Base-by-base conservation (phyloP, 163 green algal genomes). In the Chloroidium sp. region DNA sequence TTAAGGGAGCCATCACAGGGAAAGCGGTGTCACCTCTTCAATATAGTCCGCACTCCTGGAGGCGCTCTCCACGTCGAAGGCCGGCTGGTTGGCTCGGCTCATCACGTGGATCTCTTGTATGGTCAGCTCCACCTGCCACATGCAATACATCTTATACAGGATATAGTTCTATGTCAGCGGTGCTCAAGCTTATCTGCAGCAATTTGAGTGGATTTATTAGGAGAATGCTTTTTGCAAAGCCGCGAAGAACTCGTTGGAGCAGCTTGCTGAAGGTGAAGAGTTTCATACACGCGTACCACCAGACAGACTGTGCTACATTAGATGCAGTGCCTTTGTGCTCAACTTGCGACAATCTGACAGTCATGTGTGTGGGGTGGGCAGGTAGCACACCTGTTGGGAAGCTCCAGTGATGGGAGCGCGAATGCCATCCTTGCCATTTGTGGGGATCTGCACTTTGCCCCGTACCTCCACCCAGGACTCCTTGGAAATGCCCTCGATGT, bases 401-500 rank as follows among this genome's bases (percentile, higher is more conserved):
- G 64, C 8, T 72, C 64, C 64, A 10, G 64, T 72, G 6, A 72
- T 72, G 64, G 64, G 64, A 6, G 8, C 64, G 64, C 64, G 64
- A 10, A 10, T 10, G 64, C 77, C 85, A 79, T 93, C 88, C 3
- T 97, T 82, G 10, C 90, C 83, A 0, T 82, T 81, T 6, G 89
- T 69, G 3, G 93, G 90, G 2, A 81, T 67, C 3, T 78, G 82
- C 14, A 97, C 62, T 0, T 86, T 75, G 74, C 91, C 94, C 61
- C 85, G 86, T 1, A 99, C 84, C 82, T 99, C 96, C 69, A 99
- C 92, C 60, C 99, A 94, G 14, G 91, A 96, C 89, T 99, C 96
- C 14, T 92, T 92, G 1, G 92, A 84, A 62, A 99, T 87, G 82
- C 88, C 88, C 1, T 86, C 91, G 2, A 92, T 92, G 80, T 98